Evolutionary conservation across 768 basidiomycete genomes (phyloP), one percentile per base, ranked within the genome.

Genomic region (Termitomyces sp.): DNA sequence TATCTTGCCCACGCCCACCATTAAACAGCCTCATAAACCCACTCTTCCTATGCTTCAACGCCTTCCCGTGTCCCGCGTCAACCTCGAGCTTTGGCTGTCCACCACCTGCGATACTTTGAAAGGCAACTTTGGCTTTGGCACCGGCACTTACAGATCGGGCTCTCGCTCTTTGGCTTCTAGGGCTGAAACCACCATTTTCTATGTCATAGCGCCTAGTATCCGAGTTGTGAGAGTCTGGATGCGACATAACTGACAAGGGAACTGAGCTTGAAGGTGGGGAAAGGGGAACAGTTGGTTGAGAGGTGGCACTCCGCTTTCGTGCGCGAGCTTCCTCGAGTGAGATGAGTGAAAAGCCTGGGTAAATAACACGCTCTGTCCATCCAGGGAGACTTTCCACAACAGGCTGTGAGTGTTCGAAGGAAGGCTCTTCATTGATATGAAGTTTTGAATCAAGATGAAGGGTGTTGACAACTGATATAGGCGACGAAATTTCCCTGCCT

Each of bases 1-100:
- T 76, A 43, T 84, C 79, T 51, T 78, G 79, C 36, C 70, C 68
- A 66, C 79, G 82, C 20, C 69, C 72, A 18, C 79, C 78, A 64
- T 86, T 84, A 67, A 93, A 91, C 12, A 93, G 72, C 51, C 87
- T 78, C 86, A 93, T 82, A 67, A 93, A 90, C 8, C 81, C 91
- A 61, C 90, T 92, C 69, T 88, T 92, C 76, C 88, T 91, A 59
- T 87, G 87, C 64, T 82, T 89, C 50, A 93, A 69, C 2, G 72
- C 62, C 64, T 83, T 87, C 10, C 56, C 58, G 5, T 53, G 51
- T 5, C 60, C 56, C 2, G 73, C 67, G 34, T 81, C 83, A 5
- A 75, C 74, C 48, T 79, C 80, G 39, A 71, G 74, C 58, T 74
- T 78, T 14, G 71, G 55, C 42, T 72, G 76, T 27, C 49, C 65